phyloP scores from a whole-genome alignment of 768 basidiomycete species.

The Termitomyces sp. region DNA sequence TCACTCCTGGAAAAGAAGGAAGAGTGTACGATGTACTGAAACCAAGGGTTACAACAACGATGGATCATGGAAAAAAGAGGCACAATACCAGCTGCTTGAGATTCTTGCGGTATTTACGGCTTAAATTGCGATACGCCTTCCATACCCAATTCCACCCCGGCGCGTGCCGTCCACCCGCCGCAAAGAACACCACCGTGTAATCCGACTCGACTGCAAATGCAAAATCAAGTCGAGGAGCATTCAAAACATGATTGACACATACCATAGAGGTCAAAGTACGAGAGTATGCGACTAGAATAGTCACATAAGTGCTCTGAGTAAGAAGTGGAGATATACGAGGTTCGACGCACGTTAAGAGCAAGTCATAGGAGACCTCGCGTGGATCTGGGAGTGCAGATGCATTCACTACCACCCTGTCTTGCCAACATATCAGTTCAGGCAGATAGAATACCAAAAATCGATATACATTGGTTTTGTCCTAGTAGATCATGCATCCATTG shows the following conservation, averaged over 20 bases:
- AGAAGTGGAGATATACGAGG: constrained; percentile 4
- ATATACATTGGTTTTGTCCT: constrained; percentile 87
- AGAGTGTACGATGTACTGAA: constrained; percentile 80
- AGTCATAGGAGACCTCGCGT: constrained; percentile 67
- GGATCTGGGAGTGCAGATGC: constrained; percentile 84
- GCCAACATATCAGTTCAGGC: constrained; percentile 10
- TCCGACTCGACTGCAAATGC: constrained; percentile 70
- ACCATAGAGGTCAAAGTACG: constrained; percentile 81
- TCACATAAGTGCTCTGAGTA: neutral
- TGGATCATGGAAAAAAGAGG: neutral
- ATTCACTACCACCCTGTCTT: constrained; percentile 70
- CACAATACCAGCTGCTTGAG: constrained; percentile 64
- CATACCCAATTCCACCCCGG: constrained; percentile 90
- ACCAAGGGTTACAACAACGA: neutral
- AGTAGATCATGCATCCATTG: neutral
- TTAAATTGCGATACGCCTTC: constrained; percentile 81
- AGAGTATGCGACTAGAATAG: constrained; percentile 57
- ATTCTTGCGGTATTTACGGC: constrained; percentile 83
- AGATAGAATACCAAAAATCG: constrained; percentile 3
- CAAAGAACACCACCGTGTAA: constrained; percentile 84
- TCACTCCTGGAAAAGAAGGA: constrained; percentile 85
- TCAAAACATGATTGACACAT: neutral
- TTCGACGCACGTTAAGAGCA: constrained; percentile 58
- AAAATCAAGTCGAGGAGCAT: neutral
- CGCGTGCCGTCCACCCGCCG: constrained; percentile 67